Base-by-base conservation (phyloP, 1,284 basidiomycete genomes). In the Hemileia vastatrix region DNA sequence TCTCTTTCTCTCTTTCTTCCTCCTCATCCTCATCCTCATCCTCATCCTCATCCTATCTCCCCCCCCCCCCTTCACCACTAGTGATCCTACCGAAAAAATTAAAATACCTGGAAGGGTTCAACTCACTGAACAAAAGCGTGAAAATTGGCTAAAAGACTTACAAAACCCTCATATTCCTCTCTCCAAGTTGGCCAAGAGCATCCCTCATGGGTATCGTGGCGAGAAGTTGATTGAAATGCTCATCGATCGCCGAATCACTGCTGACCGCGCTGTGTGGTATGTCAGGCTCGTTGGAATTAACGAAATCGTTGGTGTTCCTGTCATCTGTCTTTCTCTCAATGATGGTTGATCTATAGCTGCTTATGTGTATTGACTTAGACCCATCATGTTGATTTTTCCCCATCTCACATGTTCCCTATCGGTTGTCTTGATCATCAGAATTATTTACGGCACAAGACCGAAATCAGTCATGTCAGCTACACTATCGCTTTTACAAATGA, bases 181-280 rank as follows among this genome's bases (percentile, higher is more conserved):
- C 3, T 80, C 86, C 67, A 92, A 90, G 68, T 81, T 98, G 4
- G 88, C 80, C 51, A 88, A 88, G 72, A 89, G 84, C 71, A 87
- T 98, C 0, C 94, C 94, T 0, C 91, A 97, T 72, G 90, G 90
- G 0, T 88, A 88, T 43, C 91, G 91, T 73, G 92, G 91, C 2
- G 85, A 90, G 67, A 90, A 94, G 69, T 80, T 96, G 23, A 80
- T 99, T 56, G 92, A 96, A 66, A 81, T 93, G 66, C 81, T 98
- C 58, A 87, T 91, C 69, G 79, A 81, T 0, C 83, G 89, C 44
- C 83, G 86, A 52, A 90, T 98, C 32, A 86, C 88, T 1, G 83
- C 93, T 47, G 82, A 86, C 1, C 81, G 95, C 24, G 95, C 95
- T 0, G 82, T 95, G 2, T 99, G 95, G 95, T 92, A 95, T 75